These are phyloP conservation scores for Andrographis paniculata DNA, from an alignment of 305 asterid species.

Conservation along the genomic window DNA sequence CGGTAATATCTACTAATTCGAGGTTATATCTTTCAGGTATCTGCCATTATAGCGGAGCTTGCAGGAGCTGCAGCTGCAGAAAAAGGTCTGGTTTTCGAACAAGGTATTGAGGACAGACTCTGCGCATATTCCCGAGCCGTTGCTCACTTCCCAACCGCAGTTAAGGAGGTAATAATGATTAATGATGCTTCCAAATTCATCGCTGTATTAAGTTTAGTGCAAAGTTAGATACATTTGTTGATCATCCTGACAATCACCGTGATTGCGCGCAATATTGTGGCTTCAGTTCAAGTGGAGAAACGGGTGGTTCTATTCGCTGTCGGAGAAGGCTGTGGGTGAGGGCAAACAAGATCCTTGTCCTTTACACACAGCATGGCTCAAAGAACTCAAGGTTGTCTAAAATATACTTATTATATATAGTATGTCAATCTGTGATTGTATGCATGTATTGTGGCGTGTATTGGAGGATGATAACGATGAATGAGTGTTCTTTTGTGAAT, in stretches of 20 bases:
- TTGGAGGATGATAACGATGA: too few species aligned
- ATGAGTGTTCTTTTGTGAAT: too few species aligned
- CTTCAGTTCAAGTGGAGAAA: constrained; percentile 95
- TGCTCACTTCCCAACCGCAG: constrained; percentile 96
- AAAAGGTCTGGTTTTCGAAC: constrained; percentile 65
- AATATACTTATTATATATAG: background rate
- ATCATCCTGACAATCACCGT: background rate
- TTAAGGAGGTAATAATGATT: constrained; percentile 60
- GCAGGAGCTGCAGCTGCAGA: constrained; percentile 82
- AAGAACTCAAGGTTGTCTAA: constrained; percentile 67
- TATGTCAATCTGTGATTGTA: too few species aligned
- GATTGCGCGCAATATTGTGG: background rate
- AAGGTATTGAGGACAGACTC: constrained; percentile 66
- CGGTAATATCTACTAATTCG: background rate
- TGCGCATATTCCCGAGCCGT: constrained; percentile 94
- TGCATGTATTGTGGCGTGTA: too few species aligned
- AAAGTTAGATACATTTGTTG: too few species aligned
- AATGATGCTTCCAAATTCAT: background rate
- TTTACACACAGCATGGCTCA: constrained; percentile 89
- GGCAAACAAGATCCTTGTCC: constrained; percentile 92
- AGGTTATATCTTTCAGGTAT: constrained; percentile 40
- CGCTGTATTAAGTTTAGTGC: background rate
- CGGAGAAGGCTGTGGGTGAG: constrained; percentile 65
- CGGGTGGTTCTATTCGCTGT: constrained; percentile 86
- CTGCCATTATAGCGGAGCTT: constrained; percentile 65